phyloP scores from a whole-genome alignment of 2,329 filamentous ascomycete genomes.

The Parafenestella ontariensis region DNA sequence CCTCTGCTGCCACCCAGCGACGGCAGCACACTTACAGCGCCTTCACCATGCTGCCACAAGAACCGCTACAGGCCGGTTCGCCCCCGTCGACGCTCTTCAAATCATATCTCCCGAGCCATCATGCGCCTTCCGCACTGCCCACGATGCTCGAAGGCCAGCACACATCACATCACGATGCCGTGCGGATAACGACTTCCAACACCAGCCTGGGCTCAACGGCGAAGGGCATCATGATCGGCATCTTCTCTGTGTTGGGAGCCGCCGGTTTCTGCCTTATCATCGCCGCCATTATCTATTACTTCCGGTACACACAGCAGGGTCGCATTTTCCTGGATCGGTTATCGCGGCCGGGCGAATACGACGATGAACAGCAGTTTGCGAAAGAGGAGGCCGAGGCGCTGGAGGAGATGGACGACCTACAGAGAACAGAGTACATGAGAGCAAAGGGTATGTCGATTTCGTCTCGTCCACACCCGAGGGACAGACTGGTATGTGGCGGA shows the following conservation, averaged over 20 bases:
- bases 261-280: conserved; percentile 83
- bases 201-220: conserved; percentile 61
- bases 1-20: conserved; percentile 6
- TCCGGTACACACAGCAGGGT: conserved; percentile 85
- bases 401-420: conserved; percentile 93
- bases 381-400: conserved; percentile 94
- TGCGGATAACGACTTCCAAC: conserved; percentile 34
- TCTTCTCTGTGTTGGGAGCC: conserved; percentile 92
- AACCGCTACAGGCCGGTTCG: conserved; percentile 33
- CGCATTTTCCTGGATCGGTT: conserved; percentile 93
- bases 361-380: conserved; percentile 94
- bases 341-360: conserved; percentile 92
- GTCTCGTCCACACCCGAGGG: background rate
- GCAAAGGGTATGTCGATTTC: conserved; percentile 77
- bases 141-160: conserved; percentile 25
- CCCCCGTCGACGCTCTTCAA: conserved; percentile 43
- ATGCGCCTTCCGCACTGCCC: conserved; percentile 35
- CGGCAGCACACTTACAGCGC: conserved; percentile 9
- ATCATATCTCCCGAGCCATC: conserved; percentile 32
- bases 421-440: conserved; percentile 86
- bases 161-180: conserved; percentile 28
- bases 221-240: conserved; percentile 89
- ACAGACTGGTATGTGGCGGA: background rate
- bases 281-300: conserved; percentile 87
- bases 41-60: conserved; percentile 43